Conservation (phyloP, 371 early-diverging fungal genomes). For the Nematocida displodere region DNA sequence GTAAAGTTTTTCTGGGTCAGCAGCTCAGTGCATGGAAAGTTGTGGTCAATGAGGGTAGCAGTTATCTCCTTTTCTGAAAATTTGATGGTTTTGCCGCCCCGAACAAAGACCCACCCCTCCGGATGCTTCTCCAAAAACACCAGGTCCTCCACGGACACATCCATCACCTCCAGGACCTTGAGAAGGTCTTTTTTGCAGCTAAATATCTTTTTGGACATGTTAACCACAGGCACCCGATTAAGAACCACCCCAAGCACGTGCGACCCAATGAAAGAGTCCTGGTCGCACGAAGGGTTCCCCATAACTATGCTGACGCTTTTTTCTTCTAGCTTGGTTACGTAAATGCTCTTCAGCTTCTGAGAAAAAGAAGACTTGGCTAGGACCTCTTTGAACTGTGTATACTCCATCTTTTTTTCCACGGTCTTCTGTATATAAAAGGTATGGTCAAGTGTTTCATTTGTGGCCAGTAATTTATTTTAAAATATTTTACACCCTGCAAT, state of each 20-base stretch:
- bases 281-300: slow-evolving; percentile 64
- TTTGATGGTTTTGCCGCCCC: background rate
- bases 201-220: slow-evolving; percentile 60
- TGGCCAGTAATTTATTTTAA: too few relatives aligned
- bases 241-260: slow-evolving; percentile 57
- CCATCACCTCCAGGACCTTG: slow-evolving; percentile 45
- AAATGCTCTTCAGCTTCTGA: background rate
- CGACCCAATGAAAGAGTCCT: slow-evolving; percentile 64
- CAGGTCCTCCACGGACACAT: slow-evolving; percentile 56
- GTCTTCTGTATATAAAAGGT: background rate
- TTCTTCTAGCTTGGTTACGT: slow-evolving; percentile 24
- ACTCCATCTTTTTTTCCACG: background rate
- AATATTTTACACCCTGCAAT: slow-evolving; percentile 52
- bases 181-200: slow-evolving; percentile 61
- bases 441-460: background rate
- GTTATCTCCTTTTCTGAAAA: background rate
- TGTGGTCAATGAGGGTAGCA: slow-evolving; percentile 13
- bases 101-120: background rate
- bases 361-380: background rate
- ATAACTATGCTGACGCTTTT: slow-evolving; percentile 47
- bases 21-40: slow-evolving; percentile 19
- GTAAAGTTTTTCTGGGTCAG: background rate
- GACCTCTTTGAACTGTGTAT: slow-evolving; percentile 11
- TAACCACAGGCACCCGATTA: slow-evolving; percentile 61
- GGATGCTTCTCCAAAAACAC: slow-evolving; percentile 56